Evolutionary conservation across 441 rosid genomes (phyloP).

Genomic region (Pelargonium australe): DNA sequence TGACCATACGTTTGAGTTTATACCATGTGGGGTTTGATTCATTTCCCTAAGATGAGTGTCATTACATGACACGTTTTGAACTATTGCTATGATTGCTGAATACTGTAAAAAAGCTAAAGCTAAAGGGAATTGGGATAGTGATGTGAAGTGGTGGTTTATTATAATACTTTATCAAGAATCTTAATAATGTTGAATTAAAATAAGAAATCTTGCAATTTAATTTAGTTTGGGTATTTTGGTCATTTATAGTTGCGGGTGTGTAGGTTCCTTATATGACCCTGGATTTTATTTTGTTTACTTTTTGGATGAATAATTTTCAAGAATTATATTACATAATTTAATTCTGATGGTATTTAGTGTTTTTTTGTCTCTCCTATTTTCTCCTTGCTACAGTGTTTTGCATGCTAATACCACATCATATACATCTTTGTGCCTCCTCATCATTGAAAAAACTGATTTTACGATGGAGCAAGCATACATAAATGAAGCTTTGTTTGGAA

Average conservation of each 20-base stretch:
- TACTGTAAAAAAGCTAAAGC: background rate
- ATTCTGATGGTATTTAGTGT: background rate
- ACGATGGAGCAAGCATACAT: no score
- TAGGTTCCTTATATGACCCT: background rate
- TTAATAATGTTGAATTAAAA: no score
- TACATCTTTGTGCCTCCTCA: background rate
- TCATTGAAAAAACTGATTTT: no score
- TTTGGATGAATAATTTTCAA: background rate
- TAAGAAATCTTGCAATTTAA: no score
- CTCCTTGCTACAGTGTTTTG: background rate
- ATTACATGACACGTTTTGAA: background rate
- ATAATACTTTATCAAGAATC: no score
- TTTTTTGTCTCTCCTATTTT: background rate
- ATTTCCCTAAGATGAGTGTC: background rate
- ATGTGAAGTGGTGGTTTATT: no score
- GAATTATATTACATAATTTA: background rate
- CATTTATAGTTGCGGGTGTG: no score
- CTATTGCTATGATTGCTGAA: background rate
- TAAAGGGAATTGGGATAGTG: background rate
- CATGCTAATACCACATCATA: background rate
- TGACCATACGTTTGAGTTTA: background rate
- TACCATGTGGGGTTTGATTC: background rate
- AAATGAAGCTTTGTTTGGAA: no score
- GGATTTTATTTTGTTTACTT: background rate
- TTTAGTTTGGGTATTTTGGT: no score